Evolutionary conservation across 1,284 basidiomycete species (phyloP), one percentile per base, ranked within the genome.

Genomic region (Leccinum solheimii): DNA sequence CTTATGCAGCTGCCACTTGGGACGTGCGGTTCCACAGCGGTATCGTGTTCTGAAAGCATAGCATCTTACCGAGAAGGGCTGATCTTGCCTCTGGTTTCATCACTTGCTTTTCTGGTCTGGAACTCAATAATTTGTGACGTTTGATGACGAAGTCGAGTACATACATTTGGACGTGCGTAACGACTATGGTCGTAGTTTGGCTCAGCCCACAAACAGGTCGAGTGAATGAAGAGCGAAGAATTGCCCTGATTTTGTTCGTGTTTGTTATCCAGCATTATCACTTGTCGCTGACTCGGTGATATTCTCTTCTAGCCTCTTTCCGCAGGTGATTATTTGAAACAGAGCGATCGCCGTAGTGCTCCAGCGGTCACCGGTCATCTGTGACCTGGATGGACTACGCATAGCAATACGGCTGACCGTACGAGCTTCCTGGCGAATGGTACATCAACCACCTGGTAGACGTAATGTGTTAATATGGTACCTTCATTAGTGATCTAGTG

Each of bases 101-200:
- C 59, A 2, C 48, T 71, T n/a, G 3, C 58, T 5, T 16, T 72
- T 48, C 38, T 69, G 13, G 51, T 66, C 49, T 69, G 70, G 69
- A 26, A 68, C 27, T 54, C n/a, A 30, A 5, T 64, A 32, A 11
- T 11, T 32, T 13, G 6, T 70, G 10, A 62, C 63, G 13, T 36
- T 71, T 26, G 60, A 60, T 7, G 55, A 71, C 5, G 69, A 72
- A 34, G 30, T 14, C 7, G 16, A 51, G 50, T 51, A 45, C 43
- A 45, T 32, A 50, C 21, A 48, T 48, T 48, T 48, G 45, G 45
- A 48, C 19, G 45, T 48, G 19, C 45, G 10, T 45, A 45, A 21
- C 11, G 14, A 45, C n/a, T 10, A 43, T 45, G 9, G 43, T 48
- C 11, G 11, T 48, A 4, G 21, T 48, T 7, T 48, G 45, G 45